Base-by-base conservation (phyloP, 352 stramenopile species). In the Phytopythium boreale region DNA sequence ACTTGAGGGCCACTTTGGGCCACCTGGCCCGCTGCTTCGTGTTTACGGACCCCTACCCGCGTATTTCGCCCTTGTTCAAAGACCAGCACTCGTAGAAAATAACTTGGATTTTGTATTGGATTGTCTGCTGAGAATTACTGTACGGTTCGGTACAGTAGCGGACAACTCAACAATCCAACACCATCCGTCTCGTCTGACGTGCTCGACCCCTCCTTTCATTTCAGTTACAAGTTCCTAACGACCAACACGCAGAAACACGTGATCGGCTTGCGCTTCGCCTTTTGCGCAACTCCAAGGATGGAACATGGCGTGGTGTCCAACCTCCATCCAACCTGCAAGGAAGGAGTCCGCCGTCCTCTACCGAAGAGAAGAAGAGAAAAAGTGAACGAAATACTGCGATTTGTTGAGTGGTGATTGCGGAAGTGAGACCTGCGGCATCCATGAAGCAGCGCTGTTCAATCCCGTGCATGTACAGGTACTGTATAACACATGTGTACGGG, bases 11-110 rank as follows among this genome's bases (percentile, higher is more conserved):
- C 34, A 39, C 31, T 50, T n/a, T 22, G 49, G 49, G 49, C 49
- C 49, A 37, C 49, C 24, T n/a, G 26, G 49, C 24, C 49, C 49
- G 50, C 50, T 56, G 50, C 50, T 56, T 56, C 50, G 50, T 56
- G 50, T 36, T 53, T 27, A 31, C 46, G 22, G 34, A 34, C n/a
- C 34, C 34, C 34, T 39, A 39, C 34, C 34, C 34, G 1, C 34
- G 34, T 29, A 14, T 29, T 19, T 53, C 15, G 9, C 44, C 1
- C 46, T 31, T 26, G 5, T 53, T 26, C 50, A 41, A 41, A 17
- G 46, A 52, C 46, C n/a, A 19, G 50, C 50, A 41, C 50, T 37
- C 17, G 4, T 47, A 5, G 43, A 39, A 6, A n/a, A 17, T 56
- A 14, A 41, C 46, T 52, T 17, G 27, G 50, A 24, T 41, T 39